Evolutionary conservation across 192 early-diverging fungal genomes (phyloP), one percentile per base, ranked within the genome.

Genomic region (Coemansia reversa): DNA sequence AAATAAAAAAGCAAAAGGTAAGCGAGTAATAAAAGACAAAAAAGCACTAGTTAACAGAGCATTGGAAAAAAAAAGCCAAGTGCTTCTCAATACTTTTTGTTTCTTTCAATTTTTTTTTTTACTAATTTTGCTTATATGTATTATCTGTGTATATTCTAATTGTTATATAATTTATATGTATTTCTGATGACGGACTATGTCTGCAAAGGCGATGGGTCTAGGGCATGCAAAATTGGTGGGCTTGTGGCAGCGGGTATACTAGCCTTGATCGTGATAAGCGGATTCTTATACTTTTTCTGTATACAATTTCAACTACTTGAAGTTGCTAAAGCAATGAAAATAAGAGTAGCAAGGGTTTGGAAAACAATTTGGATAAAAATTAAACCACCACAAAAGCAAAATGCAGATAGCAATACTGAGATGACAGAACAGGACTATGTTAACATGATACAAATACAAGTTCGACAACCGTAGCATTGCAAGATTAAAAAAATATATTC

Each of bases 321-420:
- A 5, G 30, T 32, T 32, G 30, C 30, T 7, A 32, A 32, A 32
- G 30, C 30, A 32, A 32, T 7, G 7, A 32, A 32, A 32, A 7
- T 32, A 32, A 32, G 30, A 7, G 4, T 32, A 32, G 30, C 30
- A 32, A 32, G 7, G 30, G 30, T 7, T 5, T 32, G 30, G 30
- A 32, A 32, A 7, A 5, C n/a, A 9, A 29, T 12, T 29, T 54
- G 52, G 52, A 54, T 19, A 27, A 54, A 19, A 54, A 24, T 5
- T 32, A 32, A 32, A 32, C 30, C 30, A 32, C 4, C 30, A 32
- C 30, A 7, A 3, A 32, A 32, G 30, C 30, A 3, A n/a, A 2
- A 54, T 25, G 5, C 52, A 54, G 2, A 24, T 19, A 27, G 52
- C 52, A 56, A 56, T 56, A 56, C 28, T 33, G 55, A 24, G 55